Base-by-base conservation (phyloP, 1,139 yeast genomes). In the Kluyveromyces sp. region DNA sequence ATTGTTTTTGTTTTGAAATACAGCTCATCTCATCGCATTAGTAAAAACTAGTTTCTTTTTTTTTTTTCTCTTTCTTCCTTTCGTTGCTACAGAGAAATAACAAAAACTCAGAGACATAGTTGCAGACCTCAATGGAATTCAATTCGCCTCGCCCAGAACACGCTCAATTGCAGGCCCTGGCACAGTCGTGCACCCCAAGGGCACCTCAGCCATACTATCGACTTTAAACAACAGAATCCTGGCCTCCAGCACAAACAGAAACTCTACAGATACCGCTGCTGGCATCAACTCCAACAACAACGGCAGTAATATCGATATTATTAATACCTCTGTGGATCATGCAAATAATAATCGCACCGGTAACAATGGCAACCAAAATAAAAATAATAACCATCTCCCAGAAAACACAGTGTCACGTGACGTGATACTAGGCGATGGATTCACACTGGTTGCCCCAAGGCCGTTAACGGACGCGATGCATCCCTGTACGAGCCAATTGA, bases 91-190 rank as follows among this genome's bases (percentile, higher is more conserved):
- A 30, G 10, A 30, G 21, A 39, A 15, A 30, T 21, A 39, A 39
- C 27, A 34, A 29, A 39, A 39, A 32, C 25, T 28, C 33, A 15
- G 34, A 30, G 8, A 30, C 25, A 27, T 33, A 38, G n/a, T 33
- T 37, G 42, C 30, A 27, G 27, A 8, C 8, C 7, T 15, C 25
- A 29, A 57, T 58, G 60, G 60, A 55, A 44, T 52, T 59, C 47
- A 53, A 53, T 48, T 58, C 63, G 28, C 63, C 63, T 26, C 59
- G 54, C 43, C 59, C 59, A 28, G 62, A 59, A 47, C 59, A 59
- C 45, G 57, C 57, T 31, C 60, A 59, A 48, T 50, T 59, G 53
- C 51, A 49, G 30, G 46, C 26, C 39, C 34, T 25, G 43, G 39
- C 34, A 42, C 48, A 25, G 39, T 39, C 40, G 43, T 39, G 34